Evolutionary conservation across 495 filamentous ascomycete genomes (phyloP), one percentile per base, ranked within the genome.

Genomic region (Aspergillus affinis): DNA sequence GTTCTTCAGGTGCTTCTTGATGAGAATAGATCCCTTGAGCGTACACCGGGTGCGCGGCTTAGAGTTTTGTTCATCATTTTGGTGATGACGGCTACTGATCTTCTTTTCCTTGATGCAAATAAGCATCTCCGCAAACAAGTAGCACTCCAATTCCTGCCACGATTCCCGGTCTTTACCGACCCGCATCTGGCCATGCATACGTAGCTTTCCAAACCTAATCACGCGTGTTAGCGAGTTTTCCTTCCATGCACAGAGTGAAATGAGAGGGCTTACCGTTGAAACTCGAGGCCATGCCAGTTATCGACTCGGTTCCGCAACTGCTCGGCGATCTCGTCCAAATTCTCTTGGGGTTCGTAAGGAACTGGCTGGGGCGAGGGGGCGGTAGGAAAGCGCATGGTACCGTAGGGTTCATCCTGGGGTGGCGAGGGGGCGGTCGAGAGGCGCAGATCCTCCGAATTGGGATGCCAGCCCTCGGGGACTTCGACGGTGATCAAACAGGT

Each of bases 31-130:
- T 8, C 94, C 94, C 75, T 99, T 99, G 36, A 99, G 78, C 7
- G 92, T 97, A 75, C 87, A 97, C 55, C 91, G 86, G 4, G 82
- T 86, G 7, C 82, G 72, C 71, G 89, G 81, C 66, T 78, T 81
- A 26, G 79, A 69, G n/a, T 74, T 70, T 5, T 80, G 80, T 17
- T 86, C 84, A 30, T 82, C 78, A 23, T 76, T 77, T 26, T 84
- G 83, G 44, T 85, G 83, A 63, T 72, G 71, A 64, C 71, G 72
- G 7, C 82, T 80, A 4, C 78, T 62, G 26, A 80, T 72, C 72
- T 92, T 95, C 82, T 96, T 97, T 69, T 98, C 94, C 75, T 97
- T 99, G 60, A 98, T 92, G 71, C 94, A 99, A 63, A 99, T 99
- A 54, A 99, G 92, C 94, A 99, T 99, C 74, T 98, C 94, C 4